Base-by-base conservation (phyloP, 306 rosid species). In the Cicer cuneatum region DNA sequence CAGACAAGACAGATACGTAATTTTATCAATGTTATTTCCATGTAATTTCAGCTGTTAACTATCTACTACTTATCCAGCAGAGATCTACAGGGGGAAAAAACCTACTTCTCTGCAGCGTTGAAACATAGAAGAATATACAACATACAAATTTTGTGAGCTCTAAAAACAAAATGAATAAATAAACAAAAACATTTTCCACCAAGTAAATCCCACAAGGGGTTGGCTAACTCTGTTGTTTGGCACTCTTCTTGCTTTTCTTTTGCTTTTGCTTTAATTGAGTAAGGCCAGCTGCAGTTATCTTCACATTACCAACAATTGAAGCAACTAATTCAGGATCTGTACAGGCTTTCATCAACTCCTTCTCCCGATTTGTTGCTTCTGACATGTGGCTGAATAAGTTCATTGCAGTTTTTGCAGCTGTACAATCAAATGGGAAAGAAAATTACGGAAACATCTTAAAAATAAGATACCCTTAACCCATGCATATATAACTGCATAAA, bases 271-370 rank as follows among this genome's bases (percentile, higher is more conserved):
- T 94, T 83, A 94, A 51, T 43, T 92, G 99, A 61, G 93, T 58
- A 37, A 94, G 99, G 54, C 99, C 99, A 7, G 95, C 90, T 13
- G 99, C 87, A 0, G 97, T 85, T 78, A 92, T 88, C 83, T 90
- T 89, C 19, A 86, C 93, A 83, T 94, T 94, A 62, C 99, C 96
- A 29, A 94, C 66, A 69, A 94, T 85, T 51, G 99, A 87, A 7
- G 97, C 92, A 16, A 90, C 91, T 42, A 92, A 80, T 79, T 94
- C 97, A 15, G 99, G 92, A 84, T 92, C 99, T 6, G 96, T 94
- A 77, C 97, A 94, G 11, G 99, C 99, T 80, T 94, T 94, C 89
- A 92, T 92, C 85, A 91, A 83, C 82, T 94, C 99, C 76, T 92
- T 90, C 87, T 94, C 99, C 77, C 97, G 88, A 51, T 1, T 79